Evolutionary conservation across 2,329 filamentous ascomycete species (phyloP), one percentile per base, ranked within the genome.

Genomic region (Calonectria hongkongensis): DNA sequence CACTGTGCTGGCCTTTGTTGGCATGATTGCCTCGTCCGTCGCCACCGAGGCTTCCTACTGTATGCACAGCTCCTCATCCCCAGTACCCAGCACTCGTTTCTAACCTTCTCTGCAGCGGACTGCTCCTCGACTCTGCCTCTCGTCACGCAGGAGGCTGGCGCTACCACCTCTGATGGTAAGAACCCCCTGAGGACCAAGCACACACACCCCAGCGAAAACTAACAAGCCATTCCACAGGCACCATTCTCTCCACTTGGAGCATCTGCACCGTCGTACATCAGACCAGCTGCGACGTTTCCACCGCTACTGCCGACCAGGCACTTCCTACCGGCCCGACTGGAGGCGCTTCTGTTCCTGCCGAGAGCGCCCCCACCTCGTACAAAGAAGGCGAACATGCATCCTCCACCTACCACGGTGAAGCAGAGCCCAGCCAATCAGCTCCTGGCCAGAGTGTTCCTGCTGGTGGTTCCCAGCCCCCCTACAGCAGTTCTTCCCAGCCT

Each of bases 251-350:
- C 74, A 81, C 83, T 33, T 79, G 84, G 75, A 84, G 84, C 76
- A 74, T 83, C 67, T 85, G 84, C 80, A 81, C 79, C 73, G 71
- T 85, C 63, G 74, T 83, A 33, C 79, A 83, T 33, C 80, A 79
- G 69, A 85, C 83, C 39, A 74, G 79, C 66, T 86, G 84, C 77
- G 73, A 78, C 39, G 72, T 80, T 58, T 77, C 79, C 60, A 75
- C 81, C 63, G 81, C 82, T 30, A 82, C 78, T 48, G 79, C 71
- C 50, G 74, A 65, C 27, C 66, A 70, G 13, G 70, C 48, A 30
- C 73, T 73, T 30, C 65, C 74, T 41, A 63, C 68, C 47, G 56
- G 54, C 51, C 63, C 66, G 33, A 74, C 73, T 54, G 47, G 27
- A 45, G 47, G 45, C 5, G 48, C 66, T 39, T 73, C 71, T 25